A percentile compares a stretch with the other conserved stretches of the same genome.
Conservation (phyloP, 2,329 filamentous ascomycete genomes). For the Calonectria pteridis region DNA sequence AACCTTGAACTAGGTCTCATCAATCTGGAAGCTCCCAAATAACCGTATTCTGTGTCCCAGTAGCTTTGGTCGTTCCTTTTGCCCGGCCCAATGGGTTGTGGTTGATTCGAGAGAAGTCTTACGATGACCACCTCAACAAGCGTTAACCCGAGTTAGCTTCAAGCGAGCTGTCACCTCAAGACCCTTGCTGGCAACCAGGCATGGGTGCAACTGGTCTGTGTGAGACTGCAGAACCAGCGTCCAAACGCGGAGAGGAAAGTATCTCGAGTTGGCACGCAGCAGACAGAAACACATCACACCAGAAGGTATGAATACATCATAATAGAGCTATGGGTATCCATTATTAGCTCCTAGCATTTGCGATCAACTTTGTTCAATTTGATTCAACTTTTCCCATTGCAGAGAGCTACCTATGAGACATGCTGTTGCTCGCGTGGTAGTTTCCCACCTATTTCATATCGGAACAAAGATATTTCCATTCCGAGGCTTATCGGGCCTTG, state of each 20-base stretch:
- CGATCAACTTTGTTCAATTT: background rate
- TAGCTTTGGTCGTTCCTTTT: background rate
- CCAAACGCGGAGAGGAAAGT: background rate
- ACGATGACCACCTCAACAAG: background rate
- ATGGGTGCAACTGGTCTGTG: slow-evolving; percentile 6
- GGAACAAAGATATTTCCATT: slow-evolving; percentile 42
- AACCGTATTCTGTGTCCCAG: background rate
- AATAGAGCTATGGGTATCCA: background rate
- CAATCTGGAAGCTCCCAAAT: slow-evolving; percentile 20
- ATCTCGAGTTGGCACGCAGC: background rate
- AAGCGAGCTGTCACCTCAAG: background rate
- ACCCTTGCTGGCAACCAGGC: background rate
- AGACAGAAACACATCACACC: background rate
- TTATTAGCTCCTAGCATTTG: background rate
- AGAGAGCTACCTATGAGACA: background rate
- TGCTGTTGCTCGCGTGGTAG: background rate
- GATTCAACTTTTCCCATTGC: background rate
- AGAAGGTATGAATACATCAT: background rate
- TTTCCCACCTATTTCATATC: background rate
- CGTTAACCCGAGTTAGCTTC: background rate
- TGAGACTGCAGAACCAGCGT: background rate
- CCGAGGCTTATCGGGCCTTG: slow-evolving; percentile 40
- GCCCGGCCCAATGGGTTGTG: too few relatives aligned
- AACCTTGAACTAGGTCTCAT: slow-evolving; percentile 10
- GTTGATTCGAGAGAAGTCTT: background rate